These are phyloP conservation scores for Microdochium trichocladiopsis DNA, from an alignment of 2,329 filamentous ascomycete genomes.

Conservation along the genomic window DNA sequence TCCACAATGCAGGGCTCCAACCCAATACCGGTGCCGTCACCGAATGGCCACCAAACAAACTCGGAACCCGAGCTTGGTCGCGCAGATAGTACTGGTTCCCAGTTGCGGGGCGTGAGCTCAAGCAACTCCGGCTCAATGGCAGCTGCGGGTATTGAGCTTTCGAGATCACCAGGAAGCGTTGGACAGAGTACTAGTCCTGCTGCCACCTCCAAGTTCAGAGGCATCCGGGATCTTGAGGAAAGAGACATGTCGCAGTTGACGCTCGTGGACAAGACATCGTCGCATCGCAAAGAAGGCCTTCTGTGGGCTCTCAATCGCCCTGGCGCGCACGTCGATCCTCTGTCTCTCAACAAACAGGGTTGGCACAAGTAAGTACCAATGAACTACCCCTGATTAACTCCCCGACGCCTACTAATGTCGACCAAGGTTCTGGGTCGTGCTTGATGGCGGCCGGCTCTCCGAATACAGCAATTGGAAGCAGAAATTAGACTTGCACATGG, in stretches of 20 bases:
- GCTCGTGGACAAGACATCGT: constrained; percentile 48
- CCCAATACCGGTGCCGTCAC: constrained; percentile 21
- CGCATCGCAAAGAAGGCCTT: constrained; percentile 85
- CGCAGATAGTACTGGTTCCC: constrained; percentile 68
- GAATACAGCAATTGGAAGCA: constrained; percentile 99
- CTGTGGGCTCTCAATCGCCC: constrained; percentile 91
- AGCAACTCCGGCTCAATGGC: constrained; percentile 30
- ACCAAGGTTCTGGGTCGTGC: constrained; percentile 89
- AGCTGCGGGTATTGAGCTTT: constrained; percentile 33
- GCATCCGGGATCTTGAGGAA: constrained; percentile 87
- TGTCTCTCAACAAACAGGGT: constrained; percentile 90
- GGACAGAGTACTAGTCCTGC: constrained; percentile 41
- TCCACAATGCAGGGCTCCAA: constrained; percentile 35
- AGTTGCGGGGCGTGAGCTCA: constrained; percentile 46
- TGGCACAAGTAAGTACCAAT: constrained; percentile 82
- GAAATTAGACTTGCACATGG: constrained; percentile 91
- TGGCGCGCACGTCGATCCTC: constrained; percentile 89
- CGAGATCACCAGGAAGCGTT: constrained; percentile 50
- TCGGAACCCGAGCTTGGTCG: constrained; percentile 66
- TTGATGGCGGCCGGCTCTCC: constrained; percentile 92
- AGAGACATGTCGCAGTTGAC: constrained; percentile 52
- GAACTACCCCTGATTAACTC: background rate
- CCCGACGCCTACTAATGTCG: constrained; percentile 1
- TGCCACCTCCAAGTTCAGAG: constrained; percentile 66
- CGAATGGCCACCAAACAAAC: constrained; percentile 41